Percentiles rank a stretch among this genome's conserved stretches.
phyloP scores from a whole-genome alignment of 1,284 basidiomycete genomes.

The Golubevia pallescens region DNA sequence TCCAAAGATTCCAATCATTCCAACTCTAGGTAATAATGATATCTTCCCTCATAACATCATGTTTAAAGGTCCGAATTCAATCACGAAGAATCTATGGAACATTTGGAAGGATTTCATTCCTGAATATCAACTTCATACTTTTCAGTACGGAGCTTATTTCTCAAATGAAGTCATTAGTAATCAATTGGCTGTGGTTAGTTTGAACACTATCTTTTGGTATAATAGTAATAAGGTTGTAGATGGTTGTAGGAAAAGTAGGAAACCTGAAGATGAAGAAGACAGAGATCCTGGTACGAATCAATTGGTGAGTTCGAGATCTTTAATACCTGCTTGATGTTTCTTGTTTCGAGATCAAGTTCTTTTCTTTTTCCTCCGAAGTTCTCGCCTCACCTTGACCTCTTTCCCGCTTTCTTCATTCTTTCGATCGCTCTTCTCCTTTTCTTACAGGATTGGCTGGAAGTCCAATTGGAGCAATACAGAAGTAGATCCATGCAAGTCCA shows the following conservation, averaged over 20 bases:
- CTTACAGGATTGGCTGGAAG: slow-evolving; percentile 79
- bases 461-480: slow-evolving; percentile 77
- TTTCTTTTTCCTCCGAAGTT: slow-evolving; percentile 16
- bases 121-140: slow-evolving; percentile 74
- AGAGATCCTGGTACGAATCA: too few relatives aligned
- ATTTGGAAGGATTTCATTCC: slow-evolving; percentile 87
- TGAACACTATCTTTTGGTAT: slow-evolving; percentile 93
- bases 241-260: slow-evolving; percentile 54
- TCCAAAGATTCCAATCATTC: slow-evolving; percentile 80
- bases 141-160: slow-evolving; percentile 75
- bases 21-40: slow-evolving; percentile 75
- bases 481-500: slow-evolving; percentile 77
- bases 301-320: too few relatives aligned
- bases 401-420: not conserved
- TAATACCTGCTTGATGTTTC: too few relatives aligned
- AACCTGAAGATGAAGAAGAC: slow-evolving; percentile 4
- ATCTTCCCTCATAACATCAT: slow-evolving; percentile 57
- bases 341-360: too few relatives aligned
- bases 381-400: slow-evolving; percentile 6
- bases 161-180: slow-evolving; percentile 81
- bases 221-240: slow-evolving; percentile 81
- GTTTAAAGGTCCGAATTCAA: slow-evolving; percentile 75
- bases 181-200: slow-evolving; percentile 77
- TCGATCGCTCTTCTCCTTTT: not conserved
- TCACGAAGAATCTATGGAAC: slow-evolving; percentile 73